phyloP scores from a whole-genome alignment of 164 flowering plant genomes.

The Buxus sempervirens region DNA sequence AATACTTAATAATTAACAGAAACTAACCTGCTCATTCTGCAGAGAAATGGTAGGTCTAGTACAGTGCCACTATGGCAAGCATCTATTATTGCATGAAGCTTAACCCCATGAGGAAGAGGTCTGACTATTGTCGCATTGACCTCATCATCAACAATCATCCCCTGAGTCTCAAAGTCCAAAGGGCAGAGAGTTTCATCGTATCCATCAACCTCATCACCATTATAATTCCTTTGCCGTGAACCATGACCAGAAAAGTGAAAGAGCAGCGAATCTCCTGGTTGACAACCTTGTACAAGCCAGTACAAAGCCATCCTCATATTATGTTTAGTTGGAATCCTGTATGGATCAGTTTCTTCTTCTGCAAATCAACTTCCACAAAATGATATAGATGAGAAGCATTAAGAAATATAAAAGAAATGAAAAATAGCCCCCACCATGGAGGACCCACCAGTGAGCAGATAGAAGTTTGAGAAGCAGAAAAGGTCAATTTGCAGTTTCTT shows the following conservation, averaged over 20 bases:
- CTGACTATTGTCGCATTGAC: constrained; percentile 58
- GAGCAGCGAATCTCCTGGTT: constrained; percentile 69
- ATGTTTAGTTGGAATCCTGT: constrained; percentile 49
- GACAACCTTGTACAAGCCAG: constrained; percentile 69
- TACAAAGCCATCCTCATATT: constrained; percentile 62
- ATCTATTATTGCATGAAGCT: constrained; percentile 74
- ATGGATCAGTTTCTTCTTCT: constrained; percentile 61
- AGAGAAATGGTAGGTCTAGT: constrained; percentile 63
- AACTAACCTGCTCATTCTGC: constrained; percentile 55
- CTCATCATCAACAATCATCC: constrained; percentile 71
- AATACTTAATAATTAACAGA: neutral
- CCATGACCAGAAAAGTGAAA: constrained; percentile 81
- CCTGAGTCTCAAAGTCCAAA: constrained; percentile 54
- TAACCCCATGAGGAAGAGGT: constrained; percentile 62
- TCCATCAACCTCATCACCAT: constrained; percentile 71
- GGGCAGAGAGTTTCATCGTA: constrained; percentile 77
- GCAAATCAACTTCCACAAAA: constrained; percentile 23
- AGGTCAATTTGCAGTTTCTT: too few species aligned
- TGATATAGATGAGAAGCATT: constrained; percentile 3
- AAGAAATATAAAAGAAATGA: neutral
- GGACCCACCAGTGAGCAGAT: neutral
- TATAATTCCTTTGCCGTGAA: constrained; percentile 40
- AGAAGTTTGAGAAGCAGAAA: neutral
- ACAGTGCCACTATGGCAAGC: constrained; percentile 76
- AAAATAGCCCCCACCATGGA: neutral